Evolutionary conservation across 768 basidiomycete species (phyloP), one percentile per base, ranked within the genome.

Genomic region (Tricholomella constricta): DNA sequence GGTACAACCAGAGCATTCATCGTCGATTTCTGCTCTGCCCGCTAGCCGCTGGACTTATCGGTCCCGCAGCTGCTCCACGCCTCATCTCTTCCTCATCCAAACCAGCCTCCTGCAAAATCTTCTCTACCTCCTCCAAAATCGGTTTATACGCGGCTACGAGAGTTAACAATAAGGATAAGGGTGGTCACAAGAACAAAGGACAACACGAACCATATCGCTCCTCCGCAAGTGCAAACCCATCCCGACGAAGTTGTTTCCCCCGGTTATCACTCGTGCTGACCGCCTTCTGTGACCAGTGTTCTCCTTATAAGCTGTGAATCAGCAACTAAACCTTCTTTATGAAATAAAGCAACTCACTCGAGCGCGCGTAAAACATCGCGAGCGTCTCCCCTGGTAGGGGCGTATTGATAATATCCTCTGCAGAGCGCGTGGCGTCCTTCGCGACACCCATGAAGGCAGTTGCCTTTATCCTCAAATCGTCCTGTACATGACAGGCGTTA

Each of bases 321-420:
- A 54, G 44, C 3, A 46, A 3, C 9, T 26, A 27, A 41, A 36
- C 25, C 38, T 22, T 37, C 1, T 26, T 22, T n/a, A 26, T 34
- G 9, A 32, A 40, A 25, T 6, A 10, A n/a, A n/a, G n/a, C n/a
- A n/a, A 75, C 87, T 60, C 65, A 88, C 90, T 82, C 15, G 88
- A 85, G 7, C 92, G 83, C 5, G 87, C 83, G 61, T 93, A 95
- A 66, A 95, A 95, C 69, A 79, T 77, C 0, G 91, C 86, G 7
- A 94, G 70, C 0, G 88, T 89, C 67, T 96, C 94, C 10, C 91
- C 91, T 0, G 91, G 91, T 3, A 88, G 73, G 0, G 94, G 94
- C 0, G 91, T 94, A 60, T 86, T 88, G 23, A 88, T 64, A 0
- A 81, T 68, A 53, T 94, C 91, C 62, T 93, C 91, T 0, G 79